phyloP scores from a whole-genome alignment of 768 basidiomycete species.

The Leccinum sublutescens region DNA sequence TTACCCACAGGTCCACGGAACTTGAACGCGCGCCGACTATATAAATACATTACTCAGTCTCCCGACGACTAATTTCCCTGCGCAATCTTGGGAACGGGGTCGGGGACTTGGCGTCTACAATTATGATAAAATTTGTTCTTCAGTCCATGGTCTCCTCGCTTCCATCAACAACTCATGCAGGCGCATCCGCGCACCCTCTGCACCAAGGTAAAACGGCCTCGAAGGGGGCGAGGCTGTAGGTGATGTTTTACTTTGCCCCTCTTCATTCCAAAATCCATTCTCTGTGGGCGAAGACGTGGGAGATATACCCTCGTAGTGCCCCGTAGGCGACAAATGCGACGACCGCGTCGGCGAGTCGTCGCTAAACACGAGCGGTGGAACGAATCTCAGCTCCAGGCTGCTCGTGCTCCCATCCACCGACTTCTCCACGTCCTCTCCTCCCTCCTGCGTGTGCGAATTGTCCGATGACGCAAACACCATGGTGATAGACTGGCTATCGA shows the following conservation, averaged over 20 bases:
- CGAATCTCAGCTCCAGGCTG: constrained; percentile 22
- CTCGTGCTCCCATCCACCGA: constrained; percentile 10
- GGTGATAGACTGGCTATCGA: background rate
- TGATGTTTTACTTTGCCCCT: background rate
- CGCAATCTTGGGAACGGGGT: no score
- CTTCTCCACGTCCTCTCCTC: background rate
- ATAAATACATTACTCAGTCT: no score
- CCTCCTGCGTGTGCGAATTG: background rate
- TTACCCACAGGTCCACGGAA: no score
- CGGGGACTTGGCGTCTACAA: no score
- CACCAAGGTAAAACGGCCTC: constrained; percentile 7
- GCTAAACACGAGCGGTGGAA: constrained; percentile 4
- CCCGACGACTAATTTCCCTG: no score
- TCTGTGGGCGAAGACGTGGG: background rate
- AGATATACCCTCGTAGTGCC: constrained; percentile 17
- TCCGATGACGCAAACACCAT: background rate
- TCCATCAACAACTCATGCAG: constrained; percentile 19
- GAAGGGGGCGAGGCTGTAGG: background rate
- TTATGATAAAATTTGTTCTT: background rate
- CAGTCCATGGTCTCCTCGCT: constrained; percentile 7
- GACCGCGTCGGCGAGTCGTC: constrained; percentile 2
- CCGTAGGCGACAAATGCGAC: constrained; percentile 11
- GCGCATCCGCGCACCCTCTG: constrained; percentile 10
- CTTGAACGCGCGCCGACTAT: no score
- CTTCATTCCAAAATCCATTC: background rate